phyloP scores from a whole-genome alignment of 2,329 filamentous ascomycete species.

The Botrytis squamosa region DNA sequence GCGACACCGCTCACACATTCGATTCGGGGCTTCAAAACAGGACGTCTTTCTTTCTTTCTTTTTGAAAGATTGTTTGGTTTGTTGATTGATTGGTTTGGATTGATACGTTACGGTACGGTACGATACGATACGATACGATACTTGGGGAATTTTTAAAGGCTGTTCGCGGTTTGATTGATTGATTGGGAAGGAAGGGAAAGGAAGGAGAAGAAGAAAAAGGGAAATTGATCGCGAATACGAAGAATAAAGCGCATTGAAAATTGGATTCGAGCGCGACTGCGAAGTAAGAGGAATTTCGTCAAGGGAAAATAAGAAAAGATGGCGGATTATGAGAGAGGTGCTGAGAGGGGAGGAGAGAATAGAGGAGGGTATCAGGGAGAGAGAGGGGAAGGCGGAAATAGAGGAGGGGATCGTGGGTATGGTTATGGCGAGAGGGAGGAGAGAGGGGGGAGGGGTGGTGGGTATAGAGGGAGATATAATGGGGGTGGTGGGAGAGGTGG shows the following conservation, averaged over 20 bases:
- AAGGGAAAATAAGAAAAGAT: not conserved
- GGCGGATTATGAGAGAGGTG: slow-evolving; percentile 10
- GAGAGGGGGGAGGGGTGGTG: slow-evolving; percentile 2
- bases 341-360: not conserved
- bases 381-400: not conserved
- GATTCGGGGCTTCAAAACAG: not conserved
- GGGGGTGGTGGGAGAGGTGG: slow-evolving; percentile 46
- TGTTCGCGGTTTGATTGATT: not conserved
- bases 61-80: not conserved
- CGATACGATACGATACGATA: not conserved
- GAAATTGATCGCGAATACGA: not conserved
- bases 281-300: not conserved
- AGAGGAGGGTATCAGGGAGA: not conserved
- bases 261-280: not conserved
- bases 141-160: not conserved
- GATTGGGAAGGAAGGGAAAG: not conserved
- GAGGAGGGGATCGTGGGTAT: slow-evolving; percentile 38
- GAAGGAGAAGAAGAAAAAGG: not conserved
- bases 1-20: not conserved
- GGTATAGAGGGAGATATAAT: slow-evolving; percentile 42
- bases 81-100: not conserved
- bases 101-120: not conserved
- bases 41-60: not conserved
- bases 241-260: not conserved
- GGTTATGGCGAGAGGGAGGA: not conserved